Percentiles rank a stretch among this genome's conserved stretches.
phyloP scores from a whole-genome alignment of 2,329 filamentous ascomycete genomes.

The Trichoderma guizhouense region DNA sequence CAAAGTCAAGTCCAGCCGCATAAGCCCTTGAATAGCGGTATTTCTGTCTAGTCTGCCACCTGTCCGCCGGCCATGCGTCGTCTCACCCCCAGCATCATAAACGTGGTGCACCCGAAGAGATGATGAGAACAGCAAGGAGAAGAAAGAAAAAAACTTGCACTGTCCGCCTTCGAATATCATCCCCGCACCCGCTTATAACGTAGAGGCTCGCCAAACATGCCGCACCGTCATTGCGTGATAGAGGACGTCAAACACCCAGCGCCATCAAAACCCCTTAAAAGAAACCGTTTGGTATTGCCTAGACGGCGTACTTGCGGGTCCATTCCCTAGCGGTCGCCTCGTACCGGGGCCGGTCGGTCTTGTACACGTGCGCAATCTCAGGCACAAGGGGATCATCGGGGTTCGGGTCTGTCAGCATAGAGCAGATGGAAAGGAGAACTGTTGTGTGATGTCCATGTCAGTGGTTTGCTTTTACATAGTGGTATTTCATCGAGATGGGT shows the following conservation, averaged over 20 bases:
- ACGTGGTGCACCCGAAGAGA: conserved; percentile 22
- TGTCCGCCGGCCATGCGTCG: conserved; percentile 27
- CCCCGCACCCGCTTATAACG: conserved; percentile 22
- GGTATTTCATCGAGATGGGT: not conserved
- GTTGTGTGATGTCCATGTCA: conserved; percentile 8
- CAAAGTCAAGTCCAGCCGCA: conserved; percentile 38
- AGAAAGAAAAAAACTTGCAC: not conserved
- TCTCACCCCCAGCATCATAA: conserved; percentile 27
- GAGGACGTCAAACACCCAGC: conserved; percentile 28
- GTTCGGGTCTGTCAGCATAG: conserved; percentile 99
- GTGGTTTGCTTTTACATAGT: not conserved
- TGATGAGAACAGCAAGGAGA: not conserved
- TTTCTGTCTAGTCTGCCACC: conserved; percentile 37
- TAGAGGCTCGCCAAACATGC: conserved; percentile 21
- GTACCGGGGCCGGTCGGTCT: conserved; percentile 94
- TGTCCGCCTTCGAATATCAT: not conserved
- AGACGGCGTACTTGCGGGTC: conserved; percentile 99
- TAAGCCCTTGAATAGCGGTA: conserved; percentile 37
- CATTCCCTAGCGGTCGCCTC: conserved; percentile 96
- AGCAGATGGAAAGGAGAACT: conserved; percentile 99
- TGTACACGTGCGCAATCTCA: conserved; percentile 99
- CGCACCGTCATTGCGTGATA: conserved; percentile 11
- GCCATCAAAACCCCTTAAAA: conserved; percentile 21
- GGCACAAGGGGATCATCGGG: conserved; percentile 97
- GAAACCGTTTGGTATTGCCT: conserved; percentile 29